Conservation (phyloP, 305 asterid genomes). For the Fraxinus dipetala region DNA sequence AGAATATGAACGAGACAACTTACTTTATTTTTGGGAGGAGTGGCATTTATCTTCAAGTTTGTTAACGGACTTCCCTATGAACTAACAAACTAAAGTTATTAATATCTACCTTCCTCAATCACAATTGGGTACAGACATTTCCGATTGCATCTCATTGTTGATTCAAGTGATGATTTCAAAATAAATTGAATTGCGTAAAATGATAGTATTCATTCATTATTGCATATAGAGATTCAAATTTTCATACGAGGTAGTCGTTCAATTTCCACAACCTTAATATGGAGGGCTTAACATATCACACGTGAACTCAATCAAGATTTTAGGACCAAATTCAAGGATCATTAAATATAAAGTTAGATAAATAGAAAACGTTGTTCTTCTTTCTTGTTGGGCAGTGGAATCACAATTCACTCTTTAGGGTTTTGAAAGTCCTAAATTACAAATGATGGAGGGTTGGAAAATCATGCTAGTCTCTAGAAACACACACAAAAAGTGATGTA, state of each 20-base stretch:
- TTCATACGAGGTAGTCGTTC: neutral
- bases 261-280: neutral
- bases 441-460: neutral
- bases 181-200: neutral
- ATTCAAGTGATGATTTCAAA: neutral
- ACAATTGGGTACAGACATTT: neutral
- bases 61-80: too few species aligned
- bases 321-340: neutral
- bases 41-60: neutral
- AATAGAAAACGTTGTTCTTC: neutral
- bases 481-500: neutral
- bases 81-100: neutral
- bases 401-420: neutral
- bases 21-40: neutral
- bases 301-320: neutral
- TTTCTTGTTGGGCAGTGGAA: neutral
- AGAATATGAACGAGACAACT: neutral
- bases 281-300: neutral
- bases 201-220: too few species aligned
- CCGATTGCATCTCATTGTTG: neutral
- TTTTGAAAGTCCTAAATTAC: neutral
- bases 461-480: neutral
- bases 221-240: neutral
- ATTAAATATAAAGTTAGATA: too few species aligned
- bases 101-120: neutral